These are phyloP conservation scores for Serendipita sp. DNA, from an alignment of 768 basidiomycete genomes.

Conservation along the genomic window DNA sequence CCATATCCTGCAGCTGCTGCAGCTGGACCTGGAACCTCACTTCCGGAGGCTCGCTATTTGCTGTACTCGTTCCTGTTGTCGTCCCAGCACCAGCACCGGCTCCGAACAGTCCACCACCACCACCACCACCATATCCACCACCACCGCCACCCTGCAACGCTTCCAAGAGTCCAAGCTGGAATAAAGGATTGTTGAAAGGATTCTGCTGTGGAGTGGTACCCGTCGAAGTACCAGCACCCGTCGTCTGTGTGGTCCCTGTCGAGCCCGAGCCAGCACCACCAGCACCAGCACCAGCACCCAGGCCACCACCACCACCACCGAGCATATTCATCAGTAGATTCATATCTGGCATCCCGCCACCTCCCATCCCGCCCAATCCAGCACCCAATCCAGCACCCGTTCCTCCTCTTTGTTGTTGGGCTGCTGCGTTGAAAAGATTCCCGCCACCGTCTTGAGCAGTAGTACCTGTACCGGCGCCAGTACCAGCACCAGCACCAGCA, in stretches of 20 bases:
- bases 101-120: not conserved
- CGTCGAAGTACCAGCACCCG: constrained; percentile 7
- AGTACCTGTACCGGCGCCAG: not conserved
- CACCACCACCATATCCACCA: constrained; percentile 8
- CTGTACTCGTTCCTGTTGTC: constrained; percentile 15
- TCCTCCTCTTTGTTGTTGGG: not conserved
- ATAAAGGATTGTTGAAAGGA: not conserved
- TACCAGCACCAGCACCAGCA: constrained; percentile 10
- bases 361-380: constrained; percentile 8
- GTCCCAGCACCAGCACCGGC: constrained; percentile 15
- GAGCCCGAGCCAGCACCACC: not conserved
- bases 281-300: constrained; percentile 8
- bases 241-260: not conserved
- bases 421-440: constrained; percentile 2
- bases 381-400: constrained; percentile 11
- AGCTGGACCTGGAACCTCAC: constrained; percentile 84
- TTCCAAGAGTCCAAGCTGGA: constrained; percentile 1
- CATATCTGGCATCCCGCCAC: not conserved
- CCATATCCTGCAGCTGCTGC: constrained; percentile 91
- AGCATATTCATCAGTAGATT: not conserved
- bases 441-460: not conserved
- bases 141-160: not conserved
- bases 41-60: constrained; percentile 55
- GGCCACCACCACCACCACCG: not conserved
- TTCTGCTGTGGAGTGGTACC: not conserved